These are phyloP conservation scores for Ambrosia trifida DNA, from an alignment of 129 eudicot species.

Conservation along the genomic window DNA sequence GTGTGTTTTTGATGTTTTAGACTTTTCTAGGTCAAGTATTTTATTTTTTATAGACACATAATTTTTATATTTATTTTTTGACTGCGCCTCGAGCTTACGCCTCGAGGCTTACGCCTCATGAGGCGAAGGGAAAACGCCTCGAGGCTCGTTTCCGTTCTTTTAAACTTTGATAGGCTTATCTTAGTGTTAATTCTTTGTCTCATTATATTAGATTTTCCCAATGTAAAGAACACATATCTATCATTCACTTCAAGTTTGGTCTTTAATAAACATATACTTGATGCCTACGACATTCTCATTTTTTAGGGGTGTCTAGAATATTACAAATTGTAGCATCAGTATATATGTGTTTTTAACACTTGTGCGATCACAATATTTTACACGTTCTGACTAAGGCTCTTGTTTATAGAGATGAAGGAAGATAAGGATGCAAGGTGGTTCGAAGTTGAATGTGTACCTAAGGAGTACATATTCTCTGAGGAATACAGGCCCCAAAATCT, in stretches of 20 bases:
- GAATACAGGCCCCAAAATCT: slow-evolving; percentile 58
- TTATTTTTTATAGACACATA: no score
- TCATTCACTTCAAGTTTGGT: slow-evolving; percentile 7
- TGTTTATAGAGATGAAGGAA: slow-evolving; percentile 30
- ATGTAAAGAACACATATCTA: slow-evolving; percentile 26
- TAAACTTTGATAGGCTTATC: slow-evolving; percentile 14
- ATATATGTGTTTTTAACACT: slow-evolving; percentile 2
- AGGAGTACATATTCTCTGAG: slow-evolving; percentile 44
- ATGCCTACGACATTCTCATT: slow-evolving; percentile 13
- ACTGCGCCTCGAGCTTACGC: no score
- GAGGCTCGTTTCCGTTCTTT: no score
- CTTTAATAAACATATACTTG: slow-evolving; percentile 14
- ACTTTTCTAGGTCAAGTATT: no score
- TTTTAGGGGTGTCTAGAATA: slow-evolving; percentile 25
- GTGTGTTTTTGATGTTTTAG: no score
- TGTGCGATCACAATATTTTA: slow-evolving; percentile 23
- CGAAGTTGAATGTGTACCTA: slow-evolving; percentile 47
- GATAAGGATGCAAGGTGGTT: slow-evolving; percentile 41
- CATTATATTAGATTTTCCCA: slow-evolving; percentile 19
- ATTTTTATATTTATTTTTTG: no score
- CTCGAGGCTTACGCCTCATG: no score
- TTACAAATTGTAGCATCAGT: slow-evolving; percentile 28
- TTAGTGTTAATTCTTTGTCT: slow-evolving; percentile 16
- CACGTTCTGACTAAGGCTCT: slow-evolving; percentile 17
- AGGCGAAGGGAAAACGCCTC: no score